Percentiles rank a stretch among this genome's conserved stretches.
Evolutionary conservation across 192 early-diverging fungal genomes (phyloP).

Genomic region (Gryganskiella cystojenkinii): DNA sequence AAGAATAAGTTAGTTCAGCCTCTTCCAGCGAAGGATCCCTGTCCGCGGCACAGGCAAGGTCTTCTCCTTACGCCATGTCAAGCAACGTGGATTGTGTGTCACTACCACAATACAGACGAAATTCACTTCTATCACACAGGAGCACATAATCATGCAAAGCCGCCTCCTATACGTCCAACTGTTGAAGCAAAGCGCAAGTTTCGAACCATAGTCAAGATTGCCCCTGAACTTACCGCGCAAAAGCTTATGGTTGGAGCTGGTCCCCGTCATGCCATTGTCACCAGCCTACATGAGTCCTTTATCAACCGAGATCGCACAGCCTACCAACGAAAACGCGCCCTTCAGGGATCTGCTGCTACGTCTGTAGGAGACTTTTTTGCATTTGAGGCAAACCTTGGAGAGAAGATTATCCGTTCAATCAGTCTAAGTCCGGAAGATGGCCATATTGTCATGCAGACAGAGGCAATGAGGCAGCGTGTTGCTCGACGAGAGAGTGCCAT

Average conservation of each 20-base stretch:
- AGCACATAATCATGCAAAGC: slow-evolving; percentile 7
- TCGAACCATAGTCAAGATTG: neutral
- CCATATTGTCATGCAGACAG: slow-evolving; percentile 13
- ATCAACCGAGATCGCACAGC: neutral
- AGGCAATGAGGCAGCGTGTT: neutral
- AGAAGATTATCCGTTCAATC: neutral
- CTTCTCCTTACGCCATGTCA: neutral
- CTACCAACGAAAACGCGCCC: neutral
- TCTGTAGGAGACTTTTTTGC: slow-evolving; percentile 6
- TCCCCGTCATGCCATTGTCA: neutral
- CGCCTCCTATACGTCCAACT: neutral
- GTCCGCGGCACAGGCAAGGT: neutral
- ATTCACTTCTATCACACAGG: neutral
- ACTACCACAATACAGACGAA: neutral
- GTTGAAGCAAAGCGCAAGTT: neutral
- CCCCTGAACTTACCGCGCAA: slow-evolving; percentile 1
- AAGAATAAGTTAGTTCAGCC: no score
- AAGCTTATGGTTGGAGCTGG: neutral
- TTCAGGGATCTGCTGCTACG: neutral
- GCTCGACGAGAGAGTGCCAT: neutral
- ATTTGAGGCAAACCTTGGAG: neutral
- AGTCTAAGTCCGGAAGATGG: neutral
- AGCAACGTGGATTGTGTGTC: neutral
- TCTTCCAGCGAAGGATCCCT: neutral
- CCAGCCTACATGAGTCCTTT: neutral